A percentile compares a stretch with the other conserved stretches of the same genome.
Evolutionary conservation across 768 basidiomycete genomes (phyloP).

Genomic region (Psilocybe cubensis): DNA sequence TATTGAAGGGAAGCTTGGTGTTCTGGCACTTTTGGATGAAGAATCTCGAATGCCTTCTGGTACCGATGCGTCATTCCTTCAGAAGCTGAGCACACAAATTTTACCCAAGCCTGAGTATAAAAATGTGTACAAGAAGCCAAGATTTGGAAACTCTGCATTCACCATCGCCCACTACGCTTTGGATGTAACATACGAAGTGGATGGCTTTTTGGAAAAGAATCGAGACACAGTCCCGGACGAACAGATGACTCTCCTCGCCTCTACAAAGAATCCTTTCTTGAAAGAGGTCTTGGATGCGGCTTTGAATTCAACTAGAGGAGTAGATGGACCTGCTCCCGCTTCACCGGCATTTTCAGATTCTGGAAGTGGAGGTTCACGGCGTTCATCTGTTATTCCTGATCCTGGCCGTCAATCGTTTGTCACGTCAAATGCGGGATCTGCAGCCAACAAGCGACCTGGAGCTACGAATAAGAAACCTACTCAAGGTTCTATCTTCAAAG

Average conservation of each 20-base stretch:
- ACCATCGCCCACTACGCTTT: conserved; percentile 98
- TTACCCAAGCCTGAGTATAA: conserved; percentile 80
- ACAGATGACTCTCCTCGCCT: conserved; percentile 86
- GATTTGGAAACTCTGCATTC: conserved; percentile 97
- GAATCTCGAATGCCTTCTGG: conserved; percentile 96
- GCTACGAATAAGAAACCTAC: conserved; percentile 88
- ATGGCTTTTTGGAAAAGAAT: conserved; percentile 99
- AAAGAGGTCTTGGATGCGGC: conserved; percentile 95
- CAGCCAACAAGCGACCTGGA: conserved; percentile 66
- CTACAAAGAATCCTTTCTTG: conserved; percentile 90
- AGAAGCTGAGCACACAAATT: conserved; percentile 88
- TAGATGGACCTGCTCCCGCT: conserved; percentile 69
- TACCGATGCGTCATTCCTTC: conserved; percentile 89
- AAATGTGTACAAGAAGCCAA: conserved; percentile 94
- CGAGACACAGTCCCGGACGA: conserved; percentile 99
- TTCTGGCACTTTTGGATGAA: conserved; percentile 93
- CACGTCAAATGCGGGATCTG: conserved; percentile 42
- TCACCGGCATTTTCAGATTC: conserved; percentile 83
- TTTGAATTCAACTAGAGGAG: conserved; percentile 68
- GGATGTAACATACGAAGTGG: conserved; percentile 98
- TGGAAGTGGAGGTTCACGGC: conserved; percentile 75
- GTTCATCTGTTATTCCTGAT: conserved; percentile 86
- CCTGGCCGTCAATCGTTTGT: conserved; percentile 80
- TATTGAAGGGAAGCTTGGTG: conserved; percentile 96
- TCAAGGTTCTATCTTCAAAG: conserved; percentile 98